Evolutionary conservation across 179 eudicot species (phyloP).

Genomic region (Sideroxylon spinosum): DNA sequence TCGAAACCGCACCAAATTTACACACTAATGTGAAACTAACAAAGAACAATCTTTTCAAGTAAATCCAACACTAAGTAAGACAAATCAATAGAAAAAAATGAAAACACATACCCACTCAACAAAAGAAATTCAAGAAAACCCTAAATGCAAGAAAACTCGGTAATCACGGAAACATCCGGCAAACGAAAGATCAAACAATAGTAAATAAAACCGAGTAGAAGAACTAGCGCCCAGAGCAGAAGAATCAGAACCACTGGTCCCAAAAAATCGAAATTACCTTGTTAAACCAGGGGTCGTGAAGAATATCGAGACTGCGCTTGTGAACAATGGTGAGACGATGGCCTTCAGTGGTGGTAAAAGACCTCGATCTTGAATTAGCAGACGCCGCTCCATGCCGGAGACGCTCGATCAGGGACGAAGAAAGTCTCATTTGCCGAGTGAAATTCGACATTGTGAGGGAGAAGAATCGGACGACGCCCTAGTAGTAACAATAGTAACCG

Average conservation of each 20-base stretch:
- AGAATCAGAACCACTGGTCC: background rate
- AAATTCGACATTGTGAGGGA: constrained; percentile 37
- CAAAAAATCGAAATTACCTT: constrained; percentile 40
- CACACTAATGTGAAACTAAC: background rate
- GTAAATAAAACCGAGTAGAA: background rate
- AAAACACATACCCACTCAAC: background rate
- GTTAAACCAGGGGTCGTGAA: constrained; percentile 97
- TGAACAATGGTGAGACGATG: constrained; percentile 78
- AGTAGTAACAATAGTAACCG: background rate
- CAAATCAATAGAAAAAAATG: background rate
- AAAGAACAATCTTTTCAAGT: background rate
- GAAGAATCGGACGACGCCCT: background rate
- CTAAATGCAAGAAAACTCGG: background rate
- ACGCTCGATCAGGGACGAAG: constrained; percentile 52
- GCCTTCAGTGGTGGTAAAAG: constrained; percentile 80
- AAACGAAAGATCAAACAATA: background rate
- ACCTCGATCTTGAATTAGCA: constrained; percentile 23
- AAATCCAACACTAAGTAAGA: background rate
- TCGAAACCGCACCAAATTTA: background rate
- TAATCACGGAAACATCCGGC: background rate
- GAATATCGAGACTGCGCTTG: constrained; percentile 89
- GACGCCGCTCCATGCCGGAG: constrained; percentile 31
- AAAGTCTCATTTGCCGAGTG: constrained; percentile 41
- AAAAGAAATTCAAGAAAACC: background rate
- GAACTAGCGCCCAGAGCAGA: background rate